phyloP scores from a whole-genome alignment of 768 basidiomycete species.

The Agaricus blazei region DNA sequence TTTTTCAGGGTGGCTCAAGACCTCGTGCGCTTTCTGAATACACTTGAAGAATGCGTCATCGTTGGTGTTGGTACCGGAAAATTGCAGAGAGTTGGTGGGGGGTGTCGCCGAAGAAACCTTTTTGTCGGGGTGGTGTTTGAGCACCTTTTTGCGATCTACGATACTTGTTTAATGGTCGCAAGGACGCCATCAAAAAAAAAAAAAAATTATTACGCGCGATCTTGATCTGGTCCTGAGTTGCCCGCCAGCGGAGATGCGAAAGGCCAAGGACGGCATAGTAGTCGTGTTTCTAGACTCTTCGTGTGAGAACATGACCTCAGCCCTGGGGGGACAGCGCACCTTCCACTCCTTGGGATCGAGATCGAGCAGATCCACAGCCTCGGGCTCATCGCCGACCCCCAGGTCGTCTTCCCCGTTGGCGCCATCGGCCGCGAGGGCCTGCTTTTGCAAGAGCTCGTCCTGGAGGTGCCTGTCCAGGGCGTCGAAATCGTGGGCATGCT shows the following conservation, averaged over 20 bases:
- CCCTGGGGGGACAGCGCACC: constrained; percentile 30
- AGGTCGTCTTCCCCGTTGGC: constrained; percentile 70
- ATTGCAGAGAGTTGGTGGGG: constrained; percentile 33
- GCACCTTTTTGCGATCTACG: constrained; percentile 99
- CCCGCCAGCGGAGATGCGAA: constrained; percentile 81
- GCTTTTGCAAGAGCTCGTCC: constrained; percentile 37
- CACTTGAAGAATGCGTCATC: constrained; percentile 99
- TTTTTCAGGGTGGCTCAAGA: constrained; percentile 80
- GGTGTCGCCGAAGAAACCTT: constrained; percentile 46
- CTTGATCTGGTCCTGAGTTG: constrained; percentile 90
- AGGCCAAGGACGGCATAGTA: constrained; percentile 96
- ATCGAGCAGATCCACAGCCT: constrained; percentile 59
- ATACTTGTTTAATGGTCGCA: not conserved
- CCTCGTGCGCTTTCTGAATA: constrained; percentile 97
- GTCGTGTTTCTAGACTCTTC: constrained; percentile 78
- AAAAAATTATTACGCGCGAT: constrained; percentile 78
- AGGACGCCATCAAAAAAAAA: not conserved
- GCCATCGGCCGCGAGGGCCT: constrained; percentile 41
- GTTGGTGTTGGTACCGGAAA: constrained; percentile 66
- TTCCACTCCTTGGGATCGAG: constrained; percentile 99
- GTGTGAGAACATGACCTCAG: not conserved
- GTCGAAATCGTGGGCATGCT: constrained; percentile 77
- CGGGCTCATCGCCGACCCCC: constrained; percentile 89
- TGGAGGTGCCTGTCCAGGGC: constrained; percentile 68
- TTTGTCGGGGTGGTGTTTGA: constrained; percentile 98